phyloP scores from a whole-genome alignment of 139 green algal species.

The Volvox reticuliferus region DNA sequence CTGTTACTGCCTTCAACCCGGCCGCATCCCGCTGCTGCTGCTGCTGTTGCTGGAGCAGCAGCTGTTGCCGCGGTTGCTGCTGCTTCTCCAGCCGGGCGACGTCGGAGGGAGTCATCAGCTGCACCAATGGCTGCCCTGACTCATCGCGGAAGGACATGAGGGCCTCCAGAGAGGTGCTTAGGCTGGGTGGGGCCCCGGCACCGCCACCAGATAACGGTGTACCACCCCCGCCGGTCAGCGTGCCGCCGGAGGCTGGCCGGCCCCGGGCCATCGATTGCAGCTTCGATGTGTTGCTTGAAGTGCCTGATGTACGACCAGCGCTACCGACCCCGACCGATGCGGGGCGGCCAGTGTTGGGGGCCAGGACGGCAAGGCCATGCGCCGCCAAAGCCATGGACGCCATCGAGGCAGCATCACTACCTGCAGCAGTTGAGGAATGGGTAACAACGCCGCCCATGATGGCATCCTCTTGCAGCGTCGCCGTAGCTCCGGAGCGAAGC shows the following conservation, averaged over 20 bases:
- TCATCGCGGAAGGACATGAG: constrained; percentile 21
- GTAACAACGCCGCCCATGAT: neutral
- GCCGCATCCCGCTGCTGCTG: constrained; percentile 21
- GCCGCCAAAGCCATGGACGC: neutral
- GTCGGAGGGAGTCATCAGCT: neutral
- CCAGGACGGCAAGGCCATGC: neutral
- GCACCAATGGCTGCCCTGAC: constrained; percentile 8
- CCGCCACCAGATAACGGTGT: neutral
- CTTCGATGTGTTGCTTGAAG: neutral
- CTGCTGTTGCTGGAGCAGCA: constrained; percentile 17
- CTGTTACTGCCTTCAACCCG: neutral
- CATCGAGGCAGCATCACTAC: neutral
- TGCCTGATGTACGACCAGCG: neutral
- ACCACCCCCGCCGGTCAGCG: neutral
- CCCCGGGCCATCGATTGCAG: neutral
- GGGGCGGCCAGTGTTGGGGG: neutral
- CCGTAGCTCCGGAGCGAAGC: constrained; percentile 8
- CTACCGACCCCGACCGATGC: neutral
- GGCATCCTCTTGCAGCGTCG: constrained; percentile 2
- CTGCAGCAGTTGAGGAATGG: neutral
- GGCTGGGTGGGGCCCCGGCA: neutral
- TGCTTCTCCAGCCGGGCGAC: neutral
- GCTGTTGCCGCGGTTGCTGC: constrained; percentile 15
- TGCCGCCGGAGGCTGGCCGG: neutral
- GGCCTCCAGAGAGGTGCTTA: neutral